A percentile compares a stretch with the other conserved stretches of the same genome.
These are phyloP conservation scores for Argentina anserina DNA, from an alignment of 306 rosid species.

Conservation along the genomic window DNA sequence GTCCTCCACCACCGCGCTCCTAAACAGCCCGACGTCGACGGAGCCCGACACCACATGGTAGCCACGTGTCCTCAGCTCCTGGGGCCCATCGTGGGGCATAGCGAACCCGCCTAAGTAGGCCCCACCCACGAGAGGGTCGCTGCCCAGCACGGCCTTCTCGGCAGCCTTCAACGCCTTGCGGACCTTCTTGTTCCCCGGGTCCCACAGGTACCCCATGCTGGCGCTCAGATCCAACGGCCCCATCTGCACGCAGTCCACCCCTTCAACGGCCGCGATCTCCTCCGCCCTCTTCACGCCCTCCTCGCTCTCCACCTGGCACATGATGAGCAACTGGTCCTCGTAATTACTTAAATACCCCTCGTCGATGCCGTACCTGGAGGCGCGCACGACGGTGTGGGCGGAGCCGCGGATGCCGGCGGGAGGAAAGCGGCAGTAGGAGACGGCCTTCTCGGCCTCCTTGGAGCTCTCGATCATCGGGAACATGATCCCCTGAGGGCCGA, in stretches of 20 bases:
- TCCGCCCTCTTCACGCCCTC: conserved; percentile 43
- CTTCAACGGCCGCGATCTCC: conserved; percentile 63
- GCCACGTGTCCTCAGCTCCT: conserved; percentile 53
- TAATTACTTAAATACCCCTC: conserved; percentile 59
- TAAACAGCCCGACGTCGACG: conserved; percentile 59
- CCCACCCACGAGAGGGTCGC: conserved; percentile 27
- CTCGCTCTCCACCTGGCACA: conserved; percentile 65
- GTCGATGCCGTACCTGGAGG: conserved; percentile 66
- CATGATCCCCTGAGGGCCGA: conserved; percentile 87
- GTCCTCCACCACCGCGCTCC: conserved; percentile 59
- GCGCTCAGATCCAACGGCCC: conserved; percentile 87
- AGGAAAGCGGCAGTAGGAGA: conserved; percentile 64
- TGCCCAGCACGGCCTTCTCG: conserved; percentile 54
- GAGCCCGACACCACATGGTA: conserved; percentile 65
- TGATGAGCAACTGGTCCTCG: conserved; percentile 60
- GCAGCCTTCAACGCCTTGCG: conserved; percentile 49
- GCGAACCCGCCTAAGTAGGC: conserved; percentile 58
- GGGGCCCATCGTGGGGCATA: conserved; percentile 50
- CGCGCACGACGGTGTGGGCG: conserved; percentile 72
- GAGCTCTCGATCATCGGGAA: conserved; percentile 73
- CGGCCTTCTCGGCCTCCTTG: conserved; percentile 52
- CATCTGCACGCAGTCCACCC: conserved; percentile 81
- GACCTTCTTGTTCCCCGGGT: conserved; percentile 65
- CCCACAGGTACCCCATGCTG: conserved; percentile 73
- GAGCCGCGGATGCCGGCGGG: conserved; percentile 71